Percentiles rank a stretch among this genome's conserved stretches.
phyloP scores from a whole-genome alignment of 495 filamentous ascomycete species.

The Cercophora newfieldiana region DNA sequence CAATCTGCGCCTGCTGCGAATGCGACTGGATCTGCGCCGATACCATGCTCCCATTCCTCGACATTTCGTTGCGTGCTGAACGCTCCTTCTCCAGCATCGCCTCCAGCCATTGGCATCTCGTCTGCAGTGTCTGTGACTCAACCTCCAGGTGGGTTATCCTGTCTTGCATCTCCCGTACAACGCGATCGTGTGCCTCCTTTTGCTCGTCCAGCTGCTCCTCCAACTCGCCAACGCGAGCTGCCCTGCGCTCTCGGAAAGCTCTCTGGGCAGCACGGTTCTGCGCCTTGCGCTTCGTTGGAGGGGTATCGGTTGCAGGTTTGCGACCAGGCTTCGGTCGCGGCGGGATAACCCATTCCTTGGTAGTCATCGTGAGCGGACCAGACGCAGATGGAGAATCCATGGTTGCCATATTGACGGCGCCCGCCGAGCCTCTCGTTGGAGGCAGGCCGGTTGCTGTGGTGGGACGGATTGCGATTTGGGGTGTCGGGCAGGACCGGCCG shows the following conservation, averaged over 20 bases:
- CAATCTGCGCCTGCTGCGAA: slow-evolving; percentile 4
- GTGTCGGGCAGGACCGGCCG: slow-evolving; percentile 23
- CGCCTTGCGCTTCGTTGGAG: slow-evolving; percentile 87
- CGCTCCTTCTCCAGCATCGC: slow-evolving; percentile 45
- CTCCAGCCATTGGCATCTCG: slow-evolving; percentile 44
- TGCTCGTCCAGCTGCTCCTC: slow-evolving; percentile 77
- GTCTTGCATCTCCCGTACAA: slow-evolving; percentile 47
- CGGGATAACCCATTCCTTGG: slow-evolving; percentile 84
- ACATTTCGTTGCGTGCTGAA: slow-evolving; percentile 25
- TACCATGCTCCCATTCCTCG: slow-evolving; percentile 16
- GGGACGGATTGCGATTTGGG: slow-evolving; percentile 33
- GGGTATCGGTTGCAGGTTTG: slow-evolving; percentile 88
- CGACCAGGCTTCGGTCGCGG: slow-evolving; percentile 90
- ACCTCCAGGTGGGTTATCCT: slow-evolving; percentile 46
- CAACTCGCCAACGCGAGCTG: slow-evolving; percentile 79
- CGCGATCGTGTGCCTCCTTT: slow-evolving; percentile 48
- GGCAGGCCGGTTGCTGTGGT: slow-evolving; percentile 26
- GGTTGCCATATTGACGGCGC: slow-evolving; percentile 29
- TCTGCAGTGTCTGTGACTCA: slow-evolving; percentile 47
- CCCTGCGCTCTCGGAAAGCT: slow-evolving; percentile 84
- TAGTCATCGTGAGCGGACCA: slow-evolving; percentile 56
- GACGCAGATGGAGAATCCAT: slow-evolving; percentile 25
- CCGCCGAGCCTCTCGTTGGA: slow-evolving; percentile 16
- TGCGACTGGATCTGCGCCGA: slow-evolving; percentile 21
- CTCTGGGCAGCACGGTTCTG: slow-evolving; percentile 93